phyloP scores from a whole-genome alignment of 306 rosid species.

The Biancaea sappan region DNA sequence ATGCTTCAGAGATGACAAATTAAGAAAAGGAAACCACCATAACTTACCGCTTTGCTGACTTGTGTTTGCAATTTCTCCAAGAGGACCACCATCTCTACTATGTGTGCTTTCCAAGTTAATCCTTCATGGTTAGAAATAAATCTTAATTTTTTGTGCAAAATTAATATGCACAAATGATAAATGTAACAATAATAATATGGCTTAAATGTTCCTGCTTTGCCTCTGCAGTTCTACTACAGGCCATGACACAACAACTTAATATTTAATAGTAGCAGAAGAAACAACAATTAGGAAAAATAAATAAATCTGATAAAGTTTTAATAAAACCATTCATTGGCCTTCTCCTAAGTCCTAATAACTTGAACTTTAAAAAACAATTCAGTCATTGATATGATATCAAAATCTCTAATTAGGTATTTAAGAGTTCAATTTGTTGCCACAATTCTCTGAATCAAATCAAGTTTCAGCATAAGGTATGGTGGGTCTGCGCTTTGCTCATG shows the following conservation, averaged over 20 bases:
- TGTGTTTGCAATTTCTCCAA: slow-evolving; percentile 60
- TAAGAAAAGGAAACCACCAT: slow-evolving; percentile 29
- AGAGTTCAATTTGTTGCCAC: not conserved
- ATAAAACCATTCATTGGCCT: not conserved
- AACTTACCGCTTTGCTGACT: slow-evolving; percentile 69
- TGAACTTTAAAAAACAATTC: not conserved
- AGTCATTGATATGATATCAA: too few relatives aligned
- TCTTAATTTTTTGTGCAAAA: slow-evolving; percentile 29
- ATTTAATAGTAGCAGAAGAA: not conserved
- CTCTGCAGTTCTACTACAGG: slow-evolving; percentile 17
- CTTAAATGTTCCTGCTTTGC: slow-evolving; percentile 9
- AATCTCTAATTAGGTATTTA: not conserved
- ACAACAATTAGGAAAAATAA: not conserved
- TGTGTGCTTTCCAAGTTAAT: slow-evolving; percentile 56
- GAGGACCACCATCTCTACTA: slow-evolving; percentile 61
- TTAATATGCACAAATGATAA: slow-evolving; percentile 32
- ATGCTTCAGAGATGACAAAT: too few relatives aligned
- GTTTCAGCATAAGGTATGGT: not conserved
- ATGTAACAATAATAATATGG: slow-evolving; percentile 22
- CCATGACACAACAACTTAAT: slow-evolving; percentile 18
- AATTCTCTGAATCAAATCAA: not conserved
- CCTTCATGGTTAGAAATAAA: slow-evolving; percentile 57
- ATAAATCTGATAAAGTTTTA: too few relatives aligned
- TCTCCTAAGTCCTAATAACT: not conserved
- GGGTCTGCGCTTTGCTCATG: not conserved